Base-by-base conservation (phyloP, 2,329 filamentous ascomycete species). In the Fusarium sp. region DNA sequence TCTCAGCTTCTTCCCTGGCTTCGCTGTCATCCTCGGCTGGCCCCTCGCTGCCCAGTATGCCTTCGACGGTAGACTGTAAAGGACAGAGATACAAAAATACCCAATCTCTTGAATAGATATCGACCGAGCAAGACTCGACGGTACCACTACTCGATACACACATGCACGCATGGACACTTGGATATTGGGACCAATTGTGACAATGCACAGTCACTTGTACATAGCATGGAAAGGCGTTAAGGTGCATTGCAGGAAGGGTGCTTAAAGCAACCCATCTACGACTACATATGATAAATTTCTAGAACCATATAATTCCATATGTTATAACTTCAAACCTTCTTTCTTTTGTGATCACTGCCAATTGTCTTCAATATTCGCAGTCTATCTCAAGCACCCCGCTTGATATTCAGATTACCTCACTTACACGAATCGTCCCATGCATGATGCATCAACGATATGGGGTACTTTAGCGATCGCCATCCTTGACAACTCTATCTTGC, bases 11-110 rank as follows among this genome's bases (percentile, higher is more conserved):
- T 76, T 80, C 63, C 81, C 81, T 53, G 78, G 79, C 44, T 79
- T 83, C 56, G 72, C 70, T 47, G 50, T 81, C 48, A 63, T 83
- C 28, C 78, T 84, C 24, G 80, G 80, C 59, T 84, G 82, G 82
- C 82, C 82, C 24, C 60, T 77, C 11, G 69, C 77, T 28, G 79
- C 78, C 68, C 69, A 78, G 67, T 60, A 73, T 35, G 59, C 74
- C 51, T 75, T 81, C 28, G 81, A 83, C 42, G 82, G 82, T 30
- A 79, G 77, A 65, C 61, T 83, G 24, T 82, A 75, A 78, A 44
- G 48, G 47, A 70, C 20, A 50, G 58, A 59, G 18, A 60, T 47
- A 62, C 45, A 53, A 58, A 47, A n/a, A 17, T 15, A 45, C 15
- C 45, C 24, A 38, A 55, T 61, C 54, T 44, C 26, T 55, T 66